Conservation (phyloP, 345 rosid species). For the Linum usitatissimum region DNA sequence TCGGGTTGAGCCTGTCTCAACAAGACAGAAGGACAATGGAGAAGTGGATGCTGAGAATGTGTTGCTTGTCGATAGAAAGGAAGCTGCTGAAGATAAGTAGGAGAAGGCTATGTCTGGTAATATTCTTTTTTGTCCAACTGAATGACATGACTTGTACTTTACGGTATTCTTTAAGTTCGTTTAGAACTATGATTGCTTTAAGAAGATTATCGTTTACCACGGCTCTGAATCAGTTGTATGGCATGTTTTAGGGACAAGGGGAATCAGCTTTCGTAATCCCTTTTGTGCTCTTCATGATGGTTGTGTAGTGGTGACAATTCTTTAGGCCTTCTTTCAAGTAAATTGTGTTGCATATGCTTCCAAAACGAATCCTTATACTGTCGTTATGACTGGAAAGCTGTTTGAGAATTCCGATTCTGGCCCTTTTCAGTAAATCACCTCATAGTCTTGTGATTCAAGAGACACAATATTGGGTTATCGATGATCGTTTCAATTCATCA, state of each 20-base stretch:
- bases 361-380: neutral
- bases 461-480: too few species aligned
- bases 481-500: too few species aligned
- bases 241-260: neutral
- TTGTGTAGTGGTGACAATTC: neutral
- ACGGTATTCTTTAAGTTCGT: conserved; percentile 3
- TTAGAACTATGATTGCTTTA: conserved; percentile 9
- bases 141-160: conserved; percentile 22
- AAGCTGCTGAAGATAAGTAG: conserved; percentile 27
- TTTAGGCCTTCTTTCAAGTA: neutral
- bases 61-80: conserved; percentile 13
- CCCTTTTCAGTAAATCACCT: neutral
- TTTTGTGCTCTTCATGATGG: neutral
- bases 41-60: conserved; percentile 25
- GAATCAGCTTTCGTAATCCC: neutral
- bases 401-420: neutral
- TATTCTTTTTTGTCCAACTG: conserved; percentile 21
- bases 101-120: conserved; percentile 33
- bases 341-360: neutral
- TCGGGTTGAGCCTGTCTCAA: conserved; percentile 27
- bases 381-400: too few species aligned
- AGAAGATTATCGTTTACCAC: conserved; percentile 3
- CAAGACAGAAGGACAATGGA: conserved; percentile 27
- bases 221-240: neutral
- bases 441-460: neutral